Conservation (phyloP, 805 yeast species). For the Ogataea glucozyma region DNA sequence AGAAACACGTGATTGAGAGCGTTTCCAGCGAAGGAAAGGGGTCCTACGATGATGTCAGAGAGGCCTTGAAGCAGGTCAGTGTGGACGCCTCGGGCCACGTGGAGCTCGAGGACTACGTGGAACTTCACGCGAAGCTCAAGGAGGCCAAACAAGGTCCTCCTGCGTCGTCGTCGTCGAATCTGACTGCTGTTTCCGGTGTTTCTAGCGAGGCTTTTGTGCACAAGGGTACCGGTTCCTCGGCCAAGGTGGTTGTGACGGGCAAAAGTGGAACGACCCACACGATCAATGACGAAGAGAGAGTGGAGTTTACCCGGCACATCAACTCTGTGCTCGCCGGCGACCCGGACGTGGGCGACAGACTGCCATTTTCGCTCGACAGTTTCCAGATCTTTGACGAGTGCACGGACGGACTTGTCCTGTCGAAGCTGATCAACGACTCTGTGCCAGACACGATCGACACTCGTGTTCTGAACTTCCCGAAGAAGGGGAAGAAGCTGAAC, state of each 20-base stretch:
- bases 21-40: conserved; percentile 78
- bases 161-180: conserved; percentile 26
- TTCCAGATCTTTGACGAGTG: conserved; percentile 97
- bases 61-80: conserved; percentile 83
- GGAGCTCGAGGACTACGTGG: conserved; percentile 91
- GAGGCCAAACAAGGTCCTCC: conserved; percentile 40
- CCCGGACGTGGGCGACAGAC: conserved; percentile 73
- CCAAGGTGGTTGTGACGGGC: conserved; percentile 78
- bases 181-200: conserved; percentile 22
- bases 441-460: conserved; percentile 99
- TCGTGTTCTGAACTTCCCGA: conserved; percentile 90
- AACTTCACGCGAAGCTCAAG: conserved; percentile 76
- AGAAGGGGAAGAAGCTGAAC: conserved; percentile 76
- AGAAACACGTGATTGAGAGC: conserved; percentile 83
- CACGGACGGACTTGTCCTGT: conserved; percentile 89
- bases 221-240: conserved; percentile 57
- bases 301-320: conserved; percentile 94
- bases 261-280: conserved; percentile 92
- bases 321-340: conserved; percentile 91
- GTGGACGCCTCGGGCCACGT: conserved; percentile 98
- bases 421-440: conserved; percentile 93
- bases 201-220: conserved; percentile 38
- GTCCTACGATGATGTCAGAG: conserved; percentile 89
- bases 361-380: conserved; percentile 91
- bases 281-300: conserved; percentile 94